Percentiles rank a stretch among this genome's conserved stretches.
phyloP scores from a whole-genome alignment of 163 green algal species.

The Chlorella variabilis region DNA sequence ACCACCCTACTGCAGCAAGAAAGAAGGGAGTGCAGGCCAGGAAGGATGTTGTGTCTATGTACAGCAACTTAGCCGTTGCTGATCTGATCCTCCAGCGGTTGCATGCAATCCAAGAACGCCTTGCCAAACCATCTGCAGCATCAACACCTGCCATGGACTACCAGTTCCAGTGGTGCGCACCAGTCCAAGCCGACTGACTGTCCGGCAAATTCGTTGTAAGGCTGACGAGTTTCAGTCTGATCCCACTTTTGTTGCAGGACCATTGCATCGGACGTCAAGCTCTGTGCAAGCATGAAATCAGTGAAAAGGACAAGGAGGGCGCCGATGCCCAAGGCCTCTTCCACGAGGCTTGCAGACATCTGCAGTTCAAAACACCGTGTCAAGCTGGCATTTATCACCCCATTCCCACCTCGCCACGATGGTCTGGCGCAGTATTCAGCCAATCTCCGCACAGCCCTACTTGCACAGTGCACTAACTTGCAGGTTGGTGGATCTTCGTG shows the following conservation, averaged over 20 bases:
- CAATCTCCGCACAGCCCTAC: not conserved
- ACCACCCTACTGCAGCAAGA: slow-evolving; percentile 5
- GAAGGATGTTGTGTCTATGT: not conserved
- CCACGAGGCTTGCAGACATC: not conserved
- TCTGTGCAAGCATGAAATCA: not conserved
- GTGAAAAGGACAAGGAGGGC: not conserved
- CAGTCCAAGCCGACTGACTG: not conserved
- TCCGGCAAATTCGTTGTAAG: no score
- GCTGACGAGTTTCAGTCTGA: no score
- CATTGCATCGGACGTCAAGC: slow-evolving; percentile 10
- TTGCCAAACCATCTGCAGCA: not conserved
- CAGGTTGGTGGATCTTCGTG: not conserved
- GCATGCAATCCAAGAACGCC: not conserved
- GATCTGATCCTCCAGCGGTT: not conserved
- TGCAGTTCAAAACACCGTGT: not conserved
- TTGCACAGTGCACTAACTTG: not conserved
- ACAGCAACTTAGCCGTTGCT: slow-evolving; percentile 7
- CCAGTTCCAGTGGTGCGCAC: not conserved
- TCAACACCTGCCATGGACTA: not conserved
- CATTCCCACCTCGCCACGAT: not conserved
- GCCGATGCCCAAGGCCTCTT: no score
- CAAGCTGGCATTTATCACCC: slow-evolving; percentile 27
- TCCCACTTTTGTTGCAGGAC: no score
- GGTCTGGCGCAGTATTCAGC: slow-evolving; percentile 12
- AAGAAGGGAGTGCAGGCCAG: not conserved